A percentile compares a stretch with the other conserved stretches of the same genome.
These are phyloP conservation scores for Alternaria solani DNA, from an alignment of 2,329 filamentous ascomycete species.

Conservation along the genomic window DNA sequence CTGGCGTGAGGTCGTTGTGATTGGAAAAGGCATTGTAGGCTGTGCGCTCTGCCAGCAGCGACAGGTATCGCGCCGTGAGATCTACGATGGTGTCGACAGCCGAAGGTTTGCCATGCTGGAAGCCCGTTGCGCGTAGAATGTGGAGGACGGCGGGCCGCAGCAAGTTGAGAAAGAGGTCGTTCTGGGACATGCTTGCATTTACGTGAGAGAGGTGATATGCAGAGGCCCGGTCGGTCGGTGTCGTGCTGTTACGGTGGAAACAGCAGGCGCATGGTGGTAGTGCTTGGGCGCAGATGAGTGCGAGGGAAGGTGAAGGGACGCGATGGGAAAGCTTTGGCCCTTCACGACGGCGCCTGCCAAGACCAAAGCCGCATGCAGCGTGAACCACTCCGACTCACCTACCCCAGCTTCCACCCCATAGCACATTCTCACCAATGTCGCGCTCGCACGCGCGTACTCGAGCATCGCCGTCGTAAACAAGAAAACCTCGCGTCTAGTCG, in stretches of 20 bases:
- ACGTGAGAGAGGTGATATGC: conserved; percentile 12
- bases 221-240: conserved; percentile 25
- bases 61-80: conserved; percentile 81
- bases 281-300: conserved; percentile 7
- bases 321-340: conserved; percentile 29
- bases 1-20: conserved; percentile 69
- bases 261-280: conserved; percentile 34
- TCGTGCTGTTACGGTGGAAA: conserved; percentile 25
- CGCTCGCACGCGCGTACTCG: conserved; percentile 17
- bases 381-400: conserved; percentile 14
- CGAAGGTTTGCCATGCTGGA: conserved; percentile 80
- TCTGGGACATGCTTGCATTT: conserved; percentile 45
- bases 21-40: conserved; percentile 75
- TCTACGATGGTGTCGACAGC: conserved; percentile 90
- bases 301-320: conserved; percentile 21
- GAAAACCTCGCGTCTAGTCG: conserved; percentile 2
- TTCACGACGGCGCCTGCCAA: conserved; percentile 30
- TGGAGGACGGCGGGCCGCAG: conserved; percentile 88
- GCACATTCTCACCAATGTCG: conserved; percentile 19
- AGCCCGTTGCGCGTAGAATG: conserved; percentile 89
- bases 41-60: conserved; percentile 75
- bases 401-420: conserved; percentile 2
- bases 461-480: not conserved
- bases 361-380: conserved; percentile 12
- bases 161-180: conserved; percentile 73